Conservation (phyloP, 768 basidiomycete genomes). For the Leucosporidium creatinivorum region DNA sequence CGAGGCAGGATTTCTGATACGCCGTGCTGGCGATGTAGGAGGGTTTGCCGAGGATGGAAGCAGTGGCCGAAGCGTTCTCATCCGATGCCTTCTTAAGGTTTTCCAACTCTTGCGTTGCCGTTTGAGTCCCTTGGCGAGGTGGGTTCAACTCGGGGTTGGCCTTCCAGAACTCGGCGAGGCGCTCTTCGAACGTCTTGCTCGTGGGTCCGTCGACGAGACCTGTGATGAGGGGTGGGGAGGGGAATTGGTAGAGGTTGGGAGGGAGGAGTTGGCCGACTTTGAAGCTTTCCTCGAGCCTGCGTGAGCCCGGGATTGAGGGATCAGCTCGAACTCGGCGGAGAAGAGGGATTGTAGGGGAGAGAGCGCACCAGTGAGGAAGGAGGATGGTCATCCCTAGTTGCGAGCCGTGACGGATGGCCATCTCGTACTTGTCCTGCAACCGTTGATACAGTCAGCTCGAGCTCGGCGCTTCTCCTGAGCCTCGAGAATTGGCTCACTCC, state of each 20-base stretch:
- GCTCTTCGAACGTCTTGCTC: background rate
- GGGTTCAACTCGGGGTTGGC: no score
- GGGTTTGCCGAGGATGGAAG: no score
- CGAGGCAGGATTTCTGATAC: no score
- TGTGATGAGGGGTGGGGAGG: slow-evolving; percentile 56
- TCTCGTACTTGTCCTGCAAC: slow-evolving; percentile 52
- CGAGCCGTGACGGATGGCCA: slow-evolving; percentile 46
- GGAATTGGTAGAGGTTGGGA: slow-evolving; percentile 45
- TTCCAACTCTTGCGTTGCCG: no score
- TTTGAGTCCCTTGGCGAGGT: no score
- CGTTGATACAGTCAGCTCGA: background rate
- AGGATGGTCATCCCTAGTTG: slow-evolving; percentile 54
- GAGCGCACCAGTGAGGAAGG: slow-evolving; percentile 72
- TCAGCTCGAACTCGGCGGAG: background rate
- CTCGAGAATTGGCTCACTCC: slow-evolving; percentile 29
- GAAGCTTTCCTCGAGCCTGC: slow-evolving; percentile 56
- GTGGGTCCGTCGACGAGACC: background rate
- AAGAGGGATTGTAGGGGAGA: background rate
- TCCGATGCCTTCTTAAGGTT: no score
- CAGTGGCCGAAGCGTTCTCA: no score
- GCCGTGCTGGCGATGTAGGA: no score
- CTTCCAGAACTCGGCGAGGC: background rate
- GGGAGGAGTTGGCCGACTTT: slow-evolving; percentile 36
- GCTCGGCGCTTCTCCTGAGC: background rate
- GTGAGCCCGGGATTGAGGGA: background rate